Base-by-base conservation (phyloP, 148 eudicot species). In the Chenopodium album region DNA sequence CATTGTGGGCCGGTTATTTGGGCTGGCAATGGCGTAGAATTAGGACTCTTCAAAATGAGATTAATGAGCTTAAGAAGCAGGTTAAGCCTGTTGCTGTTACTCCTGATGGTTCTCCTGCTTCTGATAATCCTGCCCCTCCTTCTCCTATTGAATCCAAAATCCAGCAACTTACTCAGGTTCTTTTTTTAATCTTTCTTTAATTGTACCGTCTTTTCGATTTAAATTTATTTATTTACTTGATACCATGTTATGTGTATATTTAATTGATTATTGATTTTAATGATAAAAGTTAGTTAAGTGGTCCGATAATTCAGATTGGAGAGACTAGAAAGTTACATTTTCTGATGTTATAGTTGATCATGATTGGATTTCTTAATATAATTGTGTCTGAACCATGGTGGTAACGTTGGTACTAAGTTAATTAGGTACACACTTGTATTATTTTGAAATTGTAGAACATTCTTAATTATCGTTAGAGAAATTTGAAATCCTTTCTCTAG, bases 1-100 rank as follows among this genome's bases (percentile, higher is more conserved):
- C 99, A 13, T 75, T 96, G 76, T 95, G 92, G 89, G 89, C 97
- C 63, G 99, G 99, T n/a, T 95, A 92, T 86, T 76, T 95, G 67
- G 99, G 99, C 0, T 95, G 99, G 99, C 99, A 95, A 85, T 95
- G 99, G 99, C 75, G 99, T 47, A 77, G 99, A 13, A 90, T 96
- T 23, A 83, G 99, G 54, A 94, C 98, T 0, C 80, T 87, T 28
- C 99, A 96, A 71, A 86, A 86, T 75, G 99, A 96, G 86, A 88
- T 96, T 60, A 91, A 44, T 76, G 94, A 91, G 84, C 94, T 96
- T 44, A 96, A 96, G 90, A 94, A 94, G 88, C 91, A 94, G 76
- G 92, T 92, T 52, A 90, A 94, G 88, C 94, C 97, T 34, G 92
- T 92, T 84, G 85, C 97, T 11, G 97, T 91, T 72, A 82, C 98